Evolutionary conservation across 371 early-diverging fungal species (phyloP), one percentile per base, ranked within the genome.

Genomic region (Apophysomyces ossiformis): DNA sequence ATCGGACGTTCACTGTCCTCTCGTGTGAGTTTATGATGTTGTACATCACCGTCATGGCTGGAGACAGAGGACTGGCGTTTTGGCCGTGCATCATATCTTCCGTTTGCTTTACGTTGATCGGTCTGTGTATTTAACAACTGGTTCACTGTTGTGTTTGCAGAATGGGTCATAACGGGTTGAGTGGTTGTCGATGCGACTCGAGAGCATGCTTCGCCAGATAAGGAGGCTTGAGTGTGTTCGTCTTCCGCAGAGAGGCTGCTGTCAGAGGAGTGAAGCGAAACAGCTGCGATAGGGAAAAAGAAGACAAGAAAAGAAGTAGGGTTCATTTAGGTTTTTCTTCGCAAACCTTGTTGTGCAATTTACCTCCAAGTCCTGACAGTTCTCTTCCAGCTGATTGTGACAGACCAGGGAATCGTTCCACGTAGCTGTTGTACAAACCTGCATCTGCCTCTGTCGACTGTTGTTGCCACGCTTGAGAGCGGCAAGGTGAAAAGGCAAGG

Each of bases 1-100:
- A 82, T 82, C 1, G 83, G 83, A 16, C 78, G 67, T 58, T 79
- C 80, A 46, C 80, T 82, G 60, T 82, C 83, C 60, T 82, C 80
- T 65, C 83, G 66, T 13, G 83, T 82, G 60, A 82, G 60, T 71
- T 78, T 76, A 47, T 76, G 76, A 60, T 81, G 81, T 16, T 78
- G 71, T 1, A 71, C 70, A 47, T 68, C 69, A 36, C 66, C 69
- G 15, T 62, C 60, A 26, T 60, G 45, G 26, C 45, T 60, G 16
- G 38, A 45, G 15, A 60, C 44, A 13, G 60, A 60, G 16, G 45
- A 59, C 39, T 16, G 50, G 46, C 39, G 58, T 58, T 15, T 38
- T 18, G 26, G 57, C 5, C 26, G 46, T 15, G 8, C 57, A 58
- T 59, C 61, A 58, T 58, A 47, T 60, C 61, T 60, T 56, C 37